A percentile compares a stretch with the other conserved stretches of the same genome.
Conservation (phyloP, 2,329 filamentous ascomycete species). For the Microascus cirrosus region DNA sequence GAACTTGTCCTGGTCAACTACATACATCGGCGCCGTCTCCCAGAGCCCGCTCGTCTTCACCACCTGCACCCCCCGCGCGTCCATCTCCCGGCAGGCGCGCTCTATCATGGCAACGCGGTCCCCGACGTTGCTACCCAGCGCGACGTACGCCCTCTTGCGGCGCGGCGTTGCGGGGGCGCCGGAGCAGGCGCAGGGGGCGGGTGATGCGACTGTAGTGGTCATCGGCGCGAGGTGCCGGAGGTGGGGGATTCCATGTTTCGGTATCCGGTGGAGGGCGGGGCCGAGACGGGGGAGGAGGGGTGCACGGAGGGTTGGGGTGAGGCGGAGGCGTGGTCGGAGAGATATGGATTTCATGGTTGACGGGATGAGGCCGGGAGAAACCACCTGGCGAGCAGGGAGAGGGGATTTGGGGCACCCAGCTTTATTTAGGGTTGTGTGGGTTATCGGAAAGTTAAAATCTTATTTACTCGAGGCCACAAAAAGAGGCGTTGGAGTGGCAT, state of each 20-base stretch:
- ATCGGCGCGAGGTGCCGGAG: not conserved
- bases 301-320: too few relatives aligned
- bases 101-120: slow-evolving; percentile 80
- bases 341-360: too few relatives aligned
- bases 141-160: slow-evolving; percentile 59
- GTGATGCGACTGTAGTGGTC: not conserved
- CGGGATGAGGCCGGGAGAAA: too few relatives aligned
- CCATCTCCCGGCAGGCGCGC: slow-evolving; percentile 68
- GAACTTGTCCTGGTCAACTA: slow-evolving; percentile 77
- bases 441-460: too few relatives aligned
- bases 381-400: too few relatives aligned
- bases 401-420: too few relatives aligned
- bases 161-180: slow-evolving; percentile 7
- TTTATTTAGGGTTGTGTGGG: too few relatives aligned
- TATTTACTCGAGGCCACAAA: too few relatives aligned
- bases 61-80: slow-evolving; percentile 59
- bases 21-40: slow-evolving; percentile 96
- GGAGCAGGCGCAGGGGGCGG: slow-evolving; percentile 20
- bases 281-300: not conserved
- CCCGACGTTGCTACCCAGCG: slow-evolving; percentile 85
- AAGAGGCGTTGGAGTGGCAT: not conserved
- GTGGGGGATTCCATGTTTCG: not conserved
- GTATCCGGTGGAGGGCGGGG: not conserved
- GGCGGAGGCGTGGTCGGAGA: too few relatives aligned
- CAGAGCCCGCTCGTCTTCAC: slow-evolving; percentile 78